Conservation (phyloP, 192 early-diverging fungal species). For the Gaertneriomyces sp. region DNA sequence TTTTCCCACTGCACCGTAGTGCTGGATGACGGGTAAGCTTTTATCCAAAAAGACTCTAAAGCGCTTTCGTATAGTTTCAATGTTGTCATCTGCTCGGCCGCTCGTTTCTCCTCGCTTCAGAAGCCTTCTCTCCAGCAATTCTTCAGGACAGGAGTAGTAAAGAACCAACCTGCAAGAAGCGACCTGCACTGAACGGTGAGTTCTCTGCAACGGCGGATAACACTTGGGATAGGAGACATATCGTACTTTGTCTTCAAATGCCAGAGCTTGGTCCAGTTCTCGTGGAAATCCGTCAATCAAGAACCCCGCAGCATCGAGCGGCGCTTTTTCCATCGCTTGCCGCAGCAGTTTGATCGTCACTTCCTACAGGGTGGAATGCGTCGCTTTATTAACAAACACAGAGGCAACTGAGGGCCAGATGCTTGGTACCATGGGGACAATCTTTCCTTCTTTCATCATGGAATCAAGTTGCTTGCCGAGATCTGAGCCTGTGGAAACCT, state of each 20-base stretch:
- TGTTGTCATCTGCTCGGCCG: constrained; percentile 90
- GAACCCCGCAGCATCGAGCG: constrained; percentile 38
- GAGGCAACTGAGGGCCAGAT: constrained; percentile 20
- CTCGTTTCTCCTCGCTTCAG: constrained; percentile 88
- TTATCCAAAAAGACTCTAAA: constrained; percentile 81
- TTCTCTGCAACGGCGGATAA: background rate
- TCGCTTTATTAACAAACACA: too few species aligned
- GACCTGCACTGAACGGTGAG: too few species aligned
- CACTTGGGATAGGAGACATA: background rate
- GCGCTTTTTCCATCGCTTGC: constrained; percentile 64
- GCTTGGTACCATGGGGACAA: constrained; percentile 76
- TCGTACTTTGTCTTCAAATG: constrained; percentile 44
- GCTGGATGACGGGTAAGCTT: constrained; percentile 83
- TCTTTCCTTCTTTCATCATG: constrained; percentile 89
- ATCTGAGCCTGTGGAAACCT: constrained; percentile 55
- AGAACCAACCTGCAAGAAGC: constrained; percentile 71
- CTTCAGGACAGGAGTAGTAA: constrained; percentile 89
- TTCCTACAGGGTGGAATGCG: constrained; percentile 8
- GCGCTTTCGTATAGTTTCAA: constrained; percentile 89
- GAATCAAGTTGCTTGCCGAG: constrained; percentile 76
- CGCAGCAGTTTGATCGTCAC: constrained; percentile 11
- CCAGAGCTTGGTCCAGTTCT: constrained; percentile 52
- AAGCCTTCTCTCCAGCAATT: constrained; percentile 74
- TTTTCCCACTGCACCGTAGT: constrained; percentile 42
- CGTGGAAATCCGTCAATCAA: constrained; percentile 68